phyloP scores from a whole-genome alignment of 305 asterid genomes.

The Plantago rigida region DNA sequence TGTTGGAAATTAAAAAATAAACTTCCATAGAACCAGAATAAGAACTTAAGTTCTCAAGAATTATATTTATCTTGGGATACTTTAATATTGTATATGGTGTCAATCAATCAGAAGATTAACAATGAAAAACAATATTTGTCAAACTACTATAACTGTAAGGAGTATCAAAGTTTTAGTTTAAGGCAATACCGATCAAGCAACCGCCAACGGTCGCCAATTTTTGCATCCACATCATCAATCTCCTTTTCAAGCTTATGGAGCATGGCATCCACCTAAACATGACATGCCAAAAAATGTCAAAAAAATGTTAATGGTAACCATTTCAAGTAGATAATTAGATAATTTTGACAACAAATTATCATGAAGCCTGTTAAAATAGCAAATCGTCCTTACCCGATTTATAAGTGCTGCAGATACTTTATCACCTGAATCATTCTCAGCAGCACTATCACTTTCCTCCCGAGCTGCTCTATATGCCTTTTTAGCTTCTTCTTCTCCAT shows the following conservation, averaged over 20 bases:
- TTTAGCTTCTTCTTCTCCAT: conserved; percentile 64
- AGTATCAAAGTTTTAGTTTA: conserved; percentile 11
- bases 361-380: conserved; percentile 13
- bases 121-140: conserved; percentile 13
- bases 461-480: conserved; percentile 83
- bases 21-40: neutral
- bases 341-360: conserved; percentile 1
- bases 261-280: conserved; percentile 83
- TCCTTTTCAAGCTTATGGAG: conserved; percentile 95
- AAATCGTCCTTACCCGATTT: conserved; percentile 55
- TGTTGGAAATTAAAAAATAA: neutral
- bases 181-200: conserved; percentile 75
- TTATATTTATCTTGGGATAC: neutral
- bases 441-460: conserved; percentile 54
- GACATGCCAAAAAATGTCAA: conserved; percentile 18
- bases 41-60: conserved; percentile 9
- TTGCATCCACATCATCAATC: conserved; percentile 90
- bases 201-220: conserved; percentile 88
- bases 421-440: conserved; percentile 58
- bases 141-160: conserved; percentile 7
- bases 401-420: conserved; percentile 82
- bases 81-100: neutral
- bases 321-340: neutral
- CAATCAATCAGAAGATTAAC: conserved; percentile 14
- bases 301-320: conserved; percentile 21